Evolutionary conservation across 2,329 filamentous ascomycete species (phyloP).

Genomic region (Coleophoma cylindrospora): DNA sequence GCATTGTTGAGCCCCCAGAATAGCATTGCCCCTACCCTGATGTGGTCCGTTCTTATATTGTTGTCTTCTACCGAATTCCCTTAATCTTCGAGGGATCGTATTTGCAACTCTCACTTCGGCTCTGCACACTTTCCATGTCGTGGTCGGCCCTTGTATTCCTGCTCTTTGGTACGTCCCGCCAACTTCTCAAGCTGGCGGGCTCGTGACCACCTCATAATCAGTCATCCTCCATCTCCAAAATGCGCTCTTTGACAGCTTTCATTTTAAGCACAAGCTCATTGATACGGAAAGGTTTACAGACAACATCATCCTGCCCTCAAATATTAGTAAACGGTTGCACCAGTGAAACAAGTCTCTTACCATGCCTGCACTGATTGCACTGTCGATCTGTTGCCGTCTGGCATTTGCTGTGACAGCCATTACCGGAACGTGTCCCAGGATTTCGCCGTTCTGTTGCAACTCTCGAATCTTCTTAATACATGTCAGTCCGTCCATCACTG

Average conservation of each 20-base stretch:
- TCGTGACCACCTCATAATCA: background rate
- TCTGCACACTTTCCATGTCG: too few species aligned
- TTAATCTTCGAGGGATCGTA: too few species aligned
- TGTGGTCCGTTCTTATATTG: too few species aligned
- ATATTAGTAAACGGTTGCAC: conserved; percentile 5
- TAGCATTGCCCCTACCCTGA: too few species aligned
- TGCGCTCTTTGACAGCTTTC: conserved; percentile 30
- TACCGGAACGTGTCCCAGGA: conserved; percentile 61
- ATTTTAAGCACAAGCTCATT: conserved; percentile 61
- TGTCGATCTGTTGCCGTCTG: conserved; percentile 63
- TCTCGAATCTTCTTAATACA: conserved; percentile 64
- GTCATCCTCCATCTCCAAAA: background rate
- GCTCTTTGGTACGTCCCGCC: too few species aligned
- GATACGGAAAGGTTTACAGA: conserved; percentile 71
- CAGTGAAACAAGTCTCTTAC: conserved; percentile 35
- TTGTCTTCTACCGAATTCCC: too few species aligned
- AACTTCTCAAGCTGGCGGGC: too few species aligned
- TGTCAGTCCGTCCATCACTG: conserved; percentile 72
- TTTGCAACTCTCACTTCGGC: too few species aligned
- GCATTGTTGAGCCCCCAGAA: too few species aligned
- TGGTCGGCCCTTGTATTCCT: too few species aligned
- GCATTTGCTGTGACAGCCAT: conserved; percentile 74
- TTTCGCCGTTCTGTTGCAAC: conserved; percentile 42
- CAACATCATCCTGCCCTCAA: conserved; percentile 54
- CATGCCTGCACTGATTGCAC: conserved; percentile 65